phyloP scores from a whole-genome alignment of 1,284 basidiomycete species.

The Inonotus obliquus region DNA sequence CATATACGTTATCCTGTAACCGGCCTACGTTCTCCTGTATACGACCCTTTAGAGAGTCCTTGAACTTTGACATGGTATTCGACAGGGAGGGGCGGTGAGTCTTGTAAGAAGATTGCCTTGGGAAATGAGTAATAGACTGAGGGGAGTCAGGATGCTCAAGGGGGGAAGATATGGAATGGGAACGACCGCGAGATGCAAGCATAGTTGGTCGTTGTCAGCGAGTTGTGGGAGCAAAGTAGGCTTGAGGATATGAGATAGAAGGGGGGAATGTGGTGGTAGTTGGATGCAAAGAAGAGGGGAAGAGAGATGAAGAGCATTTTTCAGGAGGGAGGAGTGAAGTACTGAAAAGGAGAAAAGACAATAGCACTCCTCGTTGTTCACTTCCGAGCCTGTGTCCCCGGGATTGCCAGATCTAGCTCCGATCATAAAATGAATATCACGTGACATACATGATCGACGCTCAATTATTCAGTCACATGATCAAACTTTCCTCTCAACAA shows the following conservation, averaged over 20 bases:
- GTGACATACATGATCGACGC: background rate
- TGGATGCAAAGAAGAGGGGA: background rate
- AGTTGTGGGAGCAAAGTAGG: background rate
- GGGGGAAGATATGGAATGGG: constrained; percentile 17
- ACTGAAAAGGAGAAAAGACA: background rate
- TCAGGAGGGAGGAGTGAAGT: background rate
- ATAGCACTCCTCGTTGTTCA: background rate
- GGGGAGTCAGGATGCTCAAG: constrained; percentile 2
- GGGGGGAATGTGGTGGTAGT: constrained; percentile 1
- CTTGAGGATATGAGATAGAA: background rate
- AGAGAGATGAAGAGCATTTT: background rate
- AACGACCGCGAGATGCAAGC: background rate
- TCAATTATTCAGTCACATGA: background rate
- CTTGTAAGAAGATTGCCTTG: background rate
- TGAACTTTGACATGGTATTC: constrained; percentile 13
- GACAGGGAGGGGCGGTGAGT: constrained; percentile 11
- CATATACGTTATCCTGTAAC: constrained; percentile 25
- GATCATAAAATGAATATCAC: background rate
- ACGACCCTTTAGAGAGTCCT: constrained; percentile 11
- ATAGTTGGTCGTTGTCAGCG: background rate
- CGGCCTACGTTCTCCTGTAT: constrained; percentile 20
- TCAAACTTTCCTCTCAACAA: background rate
- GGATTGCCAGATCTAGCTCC: too few relatives aligned
- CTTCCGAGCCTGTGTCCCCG: too few relatives aligned
- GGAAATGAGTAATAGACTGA: background rate